These are phyloP conservation scores for Apium graveolens DNA, from an alignment of 129 eudicot species.

Conservation along the genomic window DNA sequence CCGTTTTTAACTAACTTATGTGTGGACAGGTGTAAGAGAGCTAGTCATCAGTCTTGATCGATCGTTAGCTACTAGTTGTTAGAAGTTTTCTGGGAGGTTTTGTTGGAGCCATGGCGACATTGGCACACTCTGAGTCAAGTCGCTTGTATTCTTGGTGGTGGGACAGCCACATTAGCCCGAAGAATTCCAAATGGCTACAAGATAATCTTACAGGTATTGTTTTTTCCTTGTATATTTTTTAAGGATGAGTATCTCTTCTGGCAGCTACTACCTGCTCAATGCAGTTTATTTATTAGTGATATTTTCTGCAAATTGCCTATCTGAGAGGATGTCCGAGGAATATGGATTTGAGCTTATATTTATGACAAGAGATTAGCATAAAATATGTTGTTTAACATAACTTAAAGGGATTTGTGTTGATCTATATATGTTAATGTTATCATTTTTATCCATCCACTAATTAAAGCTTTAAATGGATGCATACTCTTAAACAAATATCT, in stretches of 20 bases:
- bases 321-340: neutral
- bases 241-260: slow-evolving; percentile 5
- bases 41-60: neutral
- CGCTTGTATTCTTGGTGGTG: slow-evolving; percentile 98
- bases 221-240: slow-evolving; percentile 7
- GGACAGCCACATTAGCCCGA: slow-evolving; percentile 98
- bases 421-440: neutral
- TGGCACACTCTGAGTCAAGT: slow-evolving; percentile 55
- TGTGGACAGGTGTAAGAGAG: neutral
- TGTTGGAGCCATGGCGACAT: slow-evolving; percentile 52
- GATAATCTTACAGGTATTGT: slow-evolving; percentile 80
- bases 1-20: neutral
- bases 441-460: neutral
- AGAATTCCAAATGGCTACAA: slow-evolving; percentile 98
- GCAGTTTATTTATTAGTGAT: neutral
- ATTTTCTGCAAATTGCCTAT: neutral
- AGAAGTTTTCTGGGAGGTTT: slow-evolving; percentile 24
- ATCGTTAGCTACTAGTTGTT: slow-evolving; percentile 12
- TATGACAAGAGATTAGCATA: neutral
- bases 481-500: neutral
- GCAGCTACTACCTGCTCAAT: neutral
- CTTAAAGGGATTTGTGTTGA: neutral
- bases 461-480: neutral
- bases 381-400: neutral
- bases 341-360: neutral